Evolutionary conservation across 352 stramenopile species (phyloP).

Genomic region (Blastocystis sp.): DNA sequence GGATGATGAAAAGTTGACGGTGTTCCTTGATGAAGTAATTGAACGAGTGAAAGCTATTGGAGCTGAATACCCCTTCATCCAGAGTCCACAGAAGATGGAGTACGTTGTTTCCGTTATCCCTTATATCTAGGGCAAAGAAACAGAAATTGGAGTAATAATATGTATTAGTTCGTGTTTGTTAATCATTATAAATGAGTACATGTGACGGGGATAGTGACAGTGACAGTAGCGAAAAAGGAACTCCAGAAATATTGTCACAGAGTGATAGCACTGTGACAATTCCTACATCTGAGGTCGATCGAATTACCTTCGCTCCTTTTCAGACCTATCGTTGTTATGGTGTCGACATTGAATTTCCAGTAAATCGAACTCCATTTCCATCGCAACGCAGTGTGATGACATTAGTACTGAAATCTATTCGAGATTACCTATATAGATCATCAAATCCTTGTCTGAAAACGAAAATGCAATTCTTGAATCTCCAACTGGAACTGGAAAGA

Average conservation of each 20-base stretch:
- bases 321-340: conserved; percentile 22
- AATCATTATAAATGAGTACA: neutral
- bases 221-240: neutral
- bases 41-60: neutral
- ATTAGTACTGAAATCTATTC: neutral
- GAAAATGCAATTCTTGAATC: conserved; percentile 88
- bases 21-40: neutral
- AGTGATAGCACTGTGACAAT: neutral
- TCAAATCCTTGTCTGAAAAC: conserved; percentile 62
- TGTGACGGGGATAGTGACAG: neutral
- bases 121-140: neutral
- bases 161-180: neutral
- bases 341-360: conserved; percentile 19
- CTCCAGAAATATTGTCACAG: neutral
- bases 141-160: neutral
- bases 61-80: neutral
- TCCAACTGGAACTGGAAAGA: conserved; percentile 85
- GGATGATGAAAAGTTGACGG: neutral
- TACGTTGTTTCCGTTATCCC: neutral
- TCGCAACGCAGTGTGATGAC: conserved; percentile 45
- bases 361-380: conserved; percentile 19
- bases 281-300: neutral
- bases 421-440: neutral
- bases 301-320: neutral
- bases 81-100: neutral